These are phyloP conservation scores for Fraxinus greggii DNA, from an alignment of 305 asterid species.

Conservation along the genomic window DNA sequence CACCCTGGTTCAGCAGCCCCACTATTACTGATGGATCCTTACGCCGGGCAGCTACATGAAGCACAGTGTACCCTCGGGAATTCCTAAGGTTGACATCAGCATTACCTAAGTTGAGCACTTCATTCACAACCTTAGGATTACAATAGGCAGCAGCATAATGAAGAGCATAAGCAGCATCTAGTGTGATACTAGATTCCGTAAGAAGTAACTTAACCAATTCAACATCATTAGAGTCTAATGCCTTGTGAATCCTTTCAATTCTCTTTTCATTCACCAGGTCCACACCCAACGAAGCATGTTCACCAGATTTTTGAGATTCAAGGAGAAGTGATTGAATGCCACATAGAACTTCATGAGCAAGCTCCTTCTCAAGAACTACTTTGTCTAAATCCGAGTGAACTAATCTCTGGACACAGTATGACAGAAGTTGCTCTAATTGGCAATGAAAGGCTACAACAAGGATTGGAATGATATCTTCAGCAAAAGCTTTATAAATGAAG, in stretches of 20 bases:
- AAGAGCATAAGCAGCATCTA: slow-evolving; percentile 65
- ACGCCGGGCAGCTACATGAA: slow-evolving; percentile 86
- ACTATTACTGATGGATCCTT: slow-evolving; percentile 65
- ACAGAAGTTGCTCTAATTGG: slow-evolving; percentile 42
- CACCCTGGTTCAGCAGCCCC: slow-evolving; percentile 52
- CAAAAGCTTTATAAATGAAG: slow-evolving; percentile 58
- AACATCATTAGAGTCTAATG: slow-evolving; percentile 73
- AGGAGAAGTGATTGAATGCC: slow-evolving; percentile 41
- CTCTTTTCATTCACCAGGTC: slow-evolving; percentile 51
- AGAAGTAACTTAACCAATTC: slow-evolving; percentile 62
- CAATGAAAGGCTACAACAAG: slow-evolving; percentile 56
- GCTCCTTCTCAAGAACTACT: slow-evolving; percentile 59
- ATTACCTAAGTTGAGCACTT: slow-evolving; percentile 52
- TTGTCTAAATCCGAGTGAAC: slow-evolving; percentile 53
- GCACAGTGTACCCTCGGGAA: slow-evolving; percentile 62
- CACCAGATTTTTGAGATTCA: slow-evolving; percentile 36
- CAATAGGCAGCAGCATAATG: slow-evolving; percentile 87
- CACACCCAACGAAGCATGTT: slow-evolving; percentile 31
- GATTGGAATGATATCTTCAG: slow-evolving; percentile 66
- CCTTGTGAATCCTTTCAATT: slow-evolving; percentile 57
- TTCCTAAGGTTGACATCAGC: slow-evolving; percentile 63
- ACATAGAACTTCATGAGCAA: slow-evolving; percentile 37
- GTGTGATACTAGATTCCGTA: slow-evolving; percentile 58
- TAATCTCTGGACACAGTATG: slow-evolving; percentile 45
- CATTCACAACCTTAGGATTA: slow-evolving; percentile 57